Base-by-base conservation (phyloP, 2,329 filamentous ascomycete genomes). In the Fusarium luffae region DNA sequence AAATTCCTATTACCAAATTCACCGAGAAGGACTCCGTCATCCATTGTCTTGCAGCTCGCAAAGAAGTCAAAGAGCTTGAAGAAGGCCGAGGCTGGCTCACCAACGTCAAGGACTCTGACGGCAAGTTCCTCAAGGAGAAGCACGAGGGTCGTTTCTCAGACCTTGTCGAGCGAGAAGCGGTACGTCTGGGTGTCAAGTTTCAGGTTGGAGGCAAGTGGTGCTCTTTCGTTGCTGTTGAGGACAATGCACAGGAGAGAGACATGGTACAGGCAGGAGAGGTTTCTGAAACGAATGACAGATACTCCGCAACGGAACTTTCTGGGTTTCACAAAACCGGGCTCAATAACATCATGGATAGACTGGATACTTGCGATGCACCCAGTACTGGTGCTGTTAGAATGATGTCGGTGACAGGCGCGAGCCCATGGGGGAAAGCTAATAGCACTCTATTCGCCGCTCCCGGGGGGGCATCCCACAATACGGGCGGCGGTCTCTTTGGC, bases 121-220 rank as follows among this genome's bases (percentile, higher is more conserved):
- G 83, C 2, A 78, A 80, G 8, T 73, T 79, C 0, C 74, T 89
- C 19, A 84, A 83, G 41, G 78, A 86, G 7, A 78, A 81, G 49
- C 81, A 85, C 43, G 77, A 82, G 6, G 82, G 82, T 18, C 83
- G 82, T 6, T 90, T 90, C 74, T 77, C 84, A 14, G 85, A 88
- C 48, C 83, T 93, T 73, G 85, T 89, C 0, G 85, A 91, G 75
- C 84, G 85, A 2, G 91, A 93, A 74, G 90, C 86, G 11, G 89
- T 93, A 2, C 81, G 86, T 0, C 81, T 93, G 0, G 91, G 91
- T 0, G 83, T 89, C 14, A 82, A 84, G 59, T 92, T 88, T 73
- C 90, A 92, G 71, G 86, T 93, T 11, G 87, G 85, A 4, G 87
- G 90, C 2, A 91, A 90, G 74, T 92, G 88, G 86, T 92, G 88